Conservation (phyloP, 2,329 filamentous ascomycete genomes). For the Escovopsis sp. region DNA sequence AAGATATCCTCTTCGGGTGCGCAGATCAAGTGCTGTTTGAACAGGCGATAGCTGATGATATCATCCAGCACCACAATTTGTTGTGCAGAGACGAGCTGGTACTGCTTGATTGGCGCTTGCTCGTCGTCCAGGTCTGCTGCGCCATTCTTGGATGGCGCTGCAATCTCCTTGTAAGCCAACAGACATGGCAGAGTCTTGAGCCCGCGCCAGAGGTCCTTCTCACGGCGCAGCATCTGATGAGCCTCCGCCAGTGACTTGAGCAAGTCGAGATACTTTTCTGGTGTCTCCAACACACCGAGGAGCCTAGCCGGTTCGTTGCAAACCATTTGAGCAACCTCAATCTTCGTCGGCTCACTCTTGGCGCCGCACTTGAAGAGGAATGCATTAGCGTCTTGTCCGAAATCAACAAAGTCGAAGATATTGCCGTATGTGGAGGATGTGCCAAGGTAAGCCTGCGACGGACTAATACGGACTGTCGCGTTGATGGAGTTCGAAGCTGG, state of each 20-base stretch:
- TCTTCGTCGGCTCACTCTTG: slow-evolving; percentile 76
- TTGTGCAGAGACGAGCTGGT: slow-evolving; percentile 56
- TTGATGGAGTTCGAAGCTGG: slow-evolving; percentile 26
- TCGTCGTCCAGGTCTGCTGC: slow-evolving; percentile 42
- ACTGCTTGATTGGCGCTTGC: slow-evolving; percentile 57
- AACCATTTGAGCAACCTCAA: slow-evolving; percentile 73
- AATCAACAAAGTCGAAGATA: slow-evolving; percentile 96
- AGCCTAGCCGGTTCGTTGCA: slow-evolving; percentile 71
- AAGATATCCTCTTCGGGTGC: slow-evolving; percentile 81
- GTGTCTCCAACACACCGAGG: slow-evolving; percentile 61
- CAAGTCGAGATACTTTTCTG: slow-evolving; percentile 76
- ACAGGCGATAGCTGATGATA: slow-evolving; percentile 75
- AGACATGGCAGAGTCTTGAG: slow-evolving; percentile 67
- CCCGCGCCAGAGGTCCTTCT: slow-evolving; percentile 62
- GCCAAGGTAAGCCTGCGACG: slow-evolving; percentile 69
- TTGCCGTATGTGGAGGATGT: slow-evolving; percentile 56
- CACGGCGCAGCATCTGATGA: slow-evolving; percentile 52
- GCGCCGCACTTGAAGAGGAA: slow-evolving; percentile 83
- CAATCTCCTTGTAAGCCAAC: slow-evolving; percentile 67
- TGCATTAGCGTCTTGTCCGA: slow-evolving; percentile 71
- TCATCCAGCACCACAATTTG: slow-evolving; percentile 75
- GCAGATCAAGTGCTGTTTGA: slow-evolving; percentile 70
- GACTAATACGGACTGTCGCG: slow-evolving; percentile 34
- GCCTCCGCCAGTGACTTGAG: slow-evolving; percentile 69
- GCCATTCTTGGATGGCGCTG: slow-evolving; percentile 29